phyloP scores from a whole-genome alignment of 768 basidiomycete genomes.

The Mycena chlorophos region DNA sequence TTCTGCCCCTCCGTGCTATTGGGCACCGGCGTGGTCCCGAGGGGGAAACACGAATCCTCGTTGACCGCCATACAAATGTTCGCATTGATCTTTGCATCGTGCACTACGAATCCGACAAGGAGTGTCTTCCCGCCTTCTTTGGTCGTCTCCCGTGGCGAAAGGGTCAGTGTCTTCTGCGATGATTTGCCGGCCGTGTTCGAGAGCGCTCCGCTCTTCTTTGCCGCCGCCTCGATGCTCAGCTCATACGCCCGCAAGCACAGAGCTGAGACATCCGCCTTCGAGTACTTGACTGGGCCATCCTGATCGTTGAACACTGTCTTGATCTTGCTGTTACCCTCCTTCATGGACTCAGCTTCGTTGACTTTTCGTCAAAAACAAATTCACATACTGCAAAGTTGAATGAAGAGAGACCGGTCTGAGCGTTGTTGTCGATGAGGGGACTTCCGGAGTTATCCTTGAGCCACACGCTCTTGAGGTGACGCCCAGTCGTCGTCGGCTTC shows the following conservation, averaged over 20 bases:
- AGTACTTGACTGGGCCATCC: slow-evolving; percentile 1
- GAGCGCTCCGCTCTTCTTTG: too few relatives aligned
- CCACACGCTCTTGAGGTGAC: slow-evolving; percentile 3
- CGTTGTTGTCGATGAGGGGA: not conserved
- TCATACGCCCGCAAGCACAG: slow-evolving; percentile 9
- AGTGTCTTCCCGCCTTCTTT: not conserved
- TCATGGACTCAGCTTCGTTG: too few relatives aligned
- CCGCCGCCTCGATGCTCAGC: slow-evolving; percentile 4
- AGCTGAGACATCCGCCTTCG: not conserved
- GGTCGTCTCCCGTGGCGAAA: slow-evolving; percentile 2
- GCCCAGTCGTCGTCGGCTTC: not conserved
- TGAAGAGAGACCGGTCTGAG: too few relatives aligned
- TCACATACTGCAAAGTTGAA: too few relatives aligned
- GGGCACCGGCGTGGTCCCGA: too few relatives aligned
- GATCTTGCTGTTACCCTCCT: not conserved
- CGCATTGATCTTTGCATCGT: slow-evolving; percentile 4
- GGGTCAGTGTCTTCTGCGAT: not conserved
- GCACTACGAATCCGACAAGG: slow-evolving; percentile 3
- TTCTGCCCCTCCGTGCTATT: too few relatives aligned
- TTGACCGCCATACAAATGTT: slow-evolving; percentile 6
- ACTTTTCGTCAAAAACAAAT: too few relatives aligned
- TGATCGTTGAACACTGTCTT: slow-evolving; percentile 11
- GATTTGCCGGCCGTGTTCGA: not conserved
- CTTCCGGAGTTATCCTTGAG: not conserved
- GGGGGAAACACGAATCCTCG: slow-evolving; percentile 6